Base-by-base conservation (phyloP, 768 basidiomycete species). In the Inosperma sp. region DNA sequence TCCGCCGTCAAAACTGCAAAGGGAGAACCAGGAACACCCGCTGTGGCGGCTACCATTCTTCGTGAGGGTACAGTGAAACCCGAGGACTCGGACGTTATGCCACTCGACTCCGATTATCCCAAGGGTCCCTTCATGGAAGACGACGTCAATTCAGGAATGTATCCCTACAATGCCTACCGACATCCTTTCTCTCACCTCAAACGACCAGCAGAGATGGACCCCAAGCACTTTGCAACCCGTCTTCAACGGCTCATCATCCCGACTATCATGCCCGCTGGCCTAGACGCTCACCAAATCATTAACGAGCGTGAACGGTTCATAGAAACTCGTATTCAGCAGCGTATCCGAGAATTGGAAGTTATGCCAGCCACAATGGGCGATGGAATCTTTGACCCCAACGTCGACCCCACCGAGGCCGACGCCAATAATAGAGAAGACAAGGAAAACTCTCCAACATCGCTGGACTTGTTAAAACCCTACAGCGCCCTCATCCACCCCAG, bases 231-330 rank as follows among this genome's bases (percentile, higher is more conserved):
- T 58, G 81, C 83, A 1, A 86, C 85, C 23, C 83, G 85, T 27
- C 74, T 90, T 23, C 88, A 91, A 61, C 79, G 88, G 3, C 78
- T 92, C 19, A 71, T 97, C 35, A 77, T 98, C 16, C 96, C 96
- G 0, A 88, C 88, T 6, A 72, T 97, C 54, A 89, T 91, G 82
- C 95, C 96, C 0, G 71, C 78, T 8, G 95, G 95, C 13, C 81
- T 99, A 25, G 96, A 99, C 65, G 89, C 94, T 3, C 86, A 94
- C 59, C 82, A 91, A 56, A 78, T 97, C 53, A 77, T 93, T 61
- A 86, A 90, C 56, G 96, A 99, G 68, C 83, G 95, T 5, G 91
- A 95, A 57, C 80, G 90, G 8, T 94, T 83, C 66, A 82, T 98
- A 49, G 90, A 96, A 60, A 86, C 88, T 4, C 83, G 95, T 17